Evolutionary conservation across 2,329 filamentous ascomycete species (phyloP), one percentile per base, ranked within the genome.

Genomic region (Colletotrichum acutatum): DNA sequence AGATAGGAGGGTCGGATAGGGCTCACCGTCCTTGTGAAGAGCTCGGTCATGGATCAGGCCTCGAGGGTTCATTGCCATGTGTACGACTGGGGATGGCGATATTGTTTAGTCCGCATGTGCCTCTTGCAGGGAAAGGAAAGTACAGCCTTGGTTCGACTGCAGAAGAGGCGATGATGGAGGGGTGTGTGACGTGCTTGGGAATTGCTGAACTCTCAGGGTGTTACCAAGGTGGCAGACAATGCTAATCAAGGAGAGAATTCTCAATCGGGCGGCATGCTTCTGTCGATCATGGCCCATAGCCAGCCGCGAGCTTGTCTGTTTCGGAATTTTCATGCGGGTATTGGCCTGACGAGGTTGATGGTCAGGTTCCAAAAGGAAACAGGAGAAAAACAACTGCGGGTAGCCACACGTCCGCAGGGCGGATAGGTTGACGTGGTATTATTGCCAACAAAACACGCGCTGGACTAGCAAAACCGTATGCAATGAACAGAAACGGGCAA

Each of bases 251-350:
- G 66, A 58, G 19, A 56, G 22, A 32, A 24, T 71, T 57, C 71
- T 73, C 49, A 70, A 73, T 71, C 62, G 71, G 66, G 71, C 71
- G 56, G 22, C 61, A 53, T 71, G 66, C 71, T 61, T 61, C 28
- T 60, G 60, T 70, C 56, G 61, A 73, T 73, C 66, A 52, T 37
- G 61, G n/a, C 22, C 32, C 52, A 42, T 52, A 57, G 30, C 49
- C 49, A 57, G 67, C 66, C 49, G 34, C 34, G 34, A 69, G 66
- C 66, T 70, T 60, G 46, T 70, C 60, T 65, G 66, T 73, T 73
- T 71, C 66, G 60, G 56, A 73, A 66, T 64, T 37, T 58, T 14
- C 49, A 62, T 34, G 63, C 28, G 61, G 28, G 56, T n/a, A 71
- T 71, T 66, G 61, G 56, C 32, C 37, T 66, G 49, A 49, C 12